Percentiles rank a stretch among this genome's conserved stretches.
These are phyloP conservation scores for Marvania coccoides DNA, from an alignment of 139 green algal genomes.

Conservation along the genomic window DNA sequence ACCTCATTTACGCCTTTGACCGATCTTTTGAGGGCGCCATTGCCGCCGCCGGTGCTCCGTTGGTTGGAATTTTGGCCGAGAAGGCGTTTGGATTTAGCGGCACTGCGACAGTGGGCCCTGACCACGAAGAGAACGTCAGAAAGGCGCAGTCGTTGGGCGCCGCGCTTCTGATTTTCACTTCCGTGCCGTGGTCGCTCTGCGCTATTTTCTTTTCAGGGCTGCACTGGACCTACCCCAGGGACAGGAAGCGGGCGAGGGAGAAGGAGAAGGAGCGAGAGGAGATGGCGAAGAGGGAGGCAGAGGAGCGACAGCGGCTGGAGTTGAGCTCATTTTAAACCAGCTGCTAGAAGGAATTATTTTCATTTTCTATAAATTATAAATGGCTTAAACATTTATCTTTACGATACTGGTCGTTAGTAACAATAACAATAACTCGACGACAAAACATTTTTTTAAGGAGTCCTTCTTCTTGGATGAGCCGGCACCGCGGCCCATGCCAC, in stretches of 20 bases:
- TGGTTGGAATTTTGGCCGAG: constrained; percentile 42
- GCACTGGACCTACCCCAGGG: constrained; percentile 17
- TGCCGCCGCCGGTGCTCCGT: constrained; percentile 21
- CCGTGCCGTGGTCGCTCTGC: constrained; percentile 33
- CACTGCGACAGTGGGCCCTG: background rate
- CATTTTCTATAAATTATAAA: background rate
- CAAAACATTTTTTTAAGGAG: too few species aligned
- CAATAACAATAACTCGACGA: too few species aligned
- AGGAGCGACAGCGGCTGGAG: background rate
- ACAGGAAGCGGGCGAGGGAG: background rate
- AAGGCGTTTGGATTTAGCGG: constrained; percentile 21
- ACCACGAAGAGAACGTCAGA: constrained; percentile 3
- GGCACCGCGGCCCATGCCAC: too few species aligned
- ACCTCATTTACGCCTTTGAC: constrained; percentile 64
- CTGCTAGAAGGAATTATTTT: background rate
- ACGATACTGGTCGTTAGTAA: too few species aligned
- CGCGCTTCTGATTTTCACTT: constrained; percentile 35
- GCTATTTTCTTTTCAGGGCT: constrained; percentile 25
- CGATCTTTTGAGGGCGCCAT: constrained; percentile 51
- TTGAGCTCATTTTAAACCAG: background rate
- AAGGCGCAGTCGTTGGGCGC: constrained; percentile 34
- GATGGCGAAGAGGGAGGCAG: background rate
- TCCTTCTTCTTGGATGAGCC: too few species aligned
- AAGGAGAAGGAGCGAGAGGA: background rate
- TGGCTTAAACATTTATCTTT: too few species aligned